Conservation (phyloP, 106 monocot species). For the Amphibolis antarctica region DNA sequence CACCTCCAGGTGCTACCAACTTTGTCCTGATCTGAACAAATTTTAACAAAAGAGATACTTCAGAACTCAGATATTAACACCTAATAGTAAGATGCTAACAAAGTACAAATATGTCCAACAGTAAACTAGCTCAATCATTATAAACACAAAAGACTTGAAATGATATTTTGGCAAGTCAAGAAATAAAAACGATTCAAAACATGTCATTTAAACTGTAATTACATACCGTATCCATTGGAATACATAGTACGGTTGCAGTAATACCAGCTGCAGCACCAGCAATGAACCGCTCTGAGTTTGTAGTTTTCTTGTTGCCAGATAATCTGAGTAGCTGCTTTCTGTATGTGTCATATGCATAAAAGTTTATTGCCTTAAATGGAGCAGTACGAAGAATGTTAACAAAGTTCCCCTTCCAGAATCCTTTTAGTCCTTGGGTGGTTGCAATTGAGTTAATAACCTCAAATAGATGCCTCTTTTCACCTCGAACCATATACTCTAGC, state of each 20-base stretch:
- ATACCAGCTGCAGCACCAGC: conserved; percentile 91
- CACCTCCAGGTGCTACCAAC: conserved; percentile 95
- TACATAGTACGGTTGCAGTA: conserved; percentile 81
- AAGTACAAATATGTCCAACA: too few relatives aligned
- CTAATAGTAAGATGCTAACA: background rate
- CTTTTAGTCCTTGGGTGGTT: conserved; percentile 64
- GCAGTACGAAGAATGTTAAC: conserved; percentile 98
- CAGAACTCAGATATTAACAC: background rate
- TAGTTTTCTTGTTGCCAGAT: conserved; percentile 83
- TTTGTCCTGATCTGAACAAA: conserved; percentile 80
- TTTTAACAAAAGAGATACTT: background rate
- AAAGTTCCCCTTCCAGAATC: conserved; percentile 97
- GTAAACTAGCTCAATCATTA: too few relatives aligned
- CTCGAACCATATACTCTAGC: conserved; percentile 90
- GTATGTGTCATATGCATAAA: conserved; percentile 94
- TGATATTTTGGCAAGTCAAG: too few relatives aligned
- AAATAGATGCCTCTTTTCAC: conserved; percentile 55
- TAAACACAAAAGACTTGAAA: too few relatives aligned
- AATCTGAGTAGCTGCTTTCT: conserved; percentile 64
- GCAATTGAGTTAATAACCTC: conserved; percentile 59
- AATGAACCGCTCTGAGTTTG: conserved; percentile 78
- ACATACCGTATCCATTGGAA: conserved; percentile 95
- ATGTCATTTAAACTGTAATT: background rate
- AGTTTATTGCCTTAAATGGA: conserved; percentile 95
- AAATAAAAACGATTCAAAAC: too few relatives aligned